Conservation (phyloP, 108 stramenopile genomes). For the Parietichytrium sp. region DNA sequence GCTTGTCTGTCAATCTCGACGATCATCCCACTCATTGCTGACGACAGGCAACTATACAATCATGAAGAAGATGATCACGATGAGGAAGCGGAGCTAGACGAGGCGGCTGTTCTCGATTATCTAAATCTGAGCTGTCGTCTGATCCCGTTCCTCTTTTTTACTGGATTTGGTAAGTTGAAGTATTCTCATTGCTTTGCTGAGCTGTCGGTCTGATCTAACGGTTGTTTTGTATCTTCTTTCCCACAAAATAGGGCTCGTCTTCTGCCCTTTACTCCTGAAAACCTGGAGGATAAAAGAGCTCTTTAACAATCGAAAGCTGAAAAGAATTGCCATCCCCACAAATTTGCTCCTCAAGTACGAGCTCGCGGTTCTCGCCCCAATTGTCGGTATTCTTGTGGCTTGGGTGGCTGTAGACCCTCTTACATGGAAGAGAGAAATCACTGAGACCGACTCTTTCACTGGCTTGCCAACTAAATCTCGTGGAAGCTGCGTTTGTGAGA, state of each 20-base stretch:
- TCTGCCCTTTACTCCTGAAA: slow-evolving; percentile 1
- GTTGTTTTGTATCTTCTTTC: too few species aligned
- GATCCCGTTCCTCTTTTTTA: background rate
- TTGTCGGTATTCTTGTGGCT: background rate
- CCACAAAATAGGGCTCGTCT: too few species aligned
- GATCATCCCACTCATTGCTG: background rate
- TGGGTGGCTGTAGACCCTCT: slow-evolving; percentile 13
- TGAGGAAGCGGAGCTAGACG: too few species aligned
- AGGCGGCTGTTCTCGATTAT: background rate
- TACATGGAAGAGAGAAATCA: background rate
- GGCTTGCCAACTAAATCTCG: background rate
- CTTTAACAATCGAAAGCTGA: slow-evolving; percentile 26
- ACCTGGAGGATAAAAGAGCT: background rate
- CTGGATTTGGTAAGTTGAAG: background rate
- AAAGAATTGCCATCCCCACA: slow-evolving; percentile 30
- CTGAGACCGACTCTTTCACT: background rate
- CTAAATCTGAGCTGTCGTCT: background rate
- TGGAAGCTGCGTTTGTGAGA: background rate
- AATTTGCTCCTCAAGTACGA: background rate
- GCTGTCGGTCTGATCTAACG: too few species aligned
- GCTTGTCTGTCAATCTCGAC: background rate
- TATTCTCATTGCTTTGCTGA: slow-evolving; percentile 15
- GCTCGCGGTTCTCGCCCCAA: background rate
- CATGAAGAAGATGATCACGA: background rate
- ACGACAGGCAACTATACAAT: too few species aligned